phyloP scores from a whole-genome alignment of 768 basidiomycete species.

The Hebeloma cylindrosporum region DNA sequence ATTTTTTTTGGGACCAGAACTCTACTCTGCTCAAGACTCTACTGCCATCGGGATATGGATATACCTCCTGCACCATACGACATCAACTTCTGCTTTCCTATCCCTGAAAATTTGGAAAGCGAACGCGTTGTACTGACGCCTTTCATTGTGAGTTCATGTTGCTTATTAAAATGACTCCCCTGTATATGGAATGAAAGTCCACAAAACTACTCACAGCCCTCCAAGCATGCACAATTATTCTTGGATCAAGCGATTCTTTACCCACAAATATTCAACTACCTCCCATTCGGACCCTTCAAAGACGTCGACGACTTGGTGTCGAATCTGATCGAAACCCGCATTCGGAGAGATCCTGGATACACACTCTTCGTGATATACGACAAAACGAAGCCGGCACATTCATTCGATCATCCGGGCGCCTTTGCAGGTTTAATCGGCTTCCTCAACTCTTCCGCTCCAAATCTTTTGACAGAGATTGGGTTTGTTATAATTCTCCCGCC shows the following conservation, averaged over 20 bases:
- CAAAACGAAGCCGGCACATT: constrained; percentile 36
- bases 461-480: constrained; percentile 55
- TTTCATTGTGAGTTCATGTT: constrained; percentile 41
- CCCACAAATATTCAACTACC: constrained; percentile 44
- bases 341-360: constrained; percentile 34
- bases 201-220: constrained; percentile 37
- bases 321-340: constrained; percentile 33
- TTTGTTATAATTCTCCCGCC: constrained; percentile 51
- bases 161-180: background rate
- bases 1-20: too few relatives aligned
- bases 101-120: constrained; percentile 44
- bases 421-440: constrained; percentile 57
- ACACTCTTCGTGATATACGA: constrained; percentile 57
- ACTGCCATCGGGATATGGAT: background rate
- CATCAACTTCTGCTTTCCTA: constrained; percentile 51
- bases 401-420: constrained; percentile 17
- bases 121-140: constrained; percentile 49
- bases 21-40: background rate
- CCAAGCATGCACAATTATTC: constrained; percentile 43
- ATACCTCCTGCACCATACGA: constrained; percentile 27
- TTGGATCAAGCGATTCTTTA: constrained; percentile 32
- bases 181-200: background rate
- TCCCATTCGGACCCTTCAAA: constrained; percentile 51
- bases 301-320: constrained; percentile 35
- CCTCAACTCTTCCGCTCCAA: constrained; percentile 39